phyloP scores from a whole-genome alignment of 768 basidiomycete genomes.

The Arthromyces matolae region DNA sequence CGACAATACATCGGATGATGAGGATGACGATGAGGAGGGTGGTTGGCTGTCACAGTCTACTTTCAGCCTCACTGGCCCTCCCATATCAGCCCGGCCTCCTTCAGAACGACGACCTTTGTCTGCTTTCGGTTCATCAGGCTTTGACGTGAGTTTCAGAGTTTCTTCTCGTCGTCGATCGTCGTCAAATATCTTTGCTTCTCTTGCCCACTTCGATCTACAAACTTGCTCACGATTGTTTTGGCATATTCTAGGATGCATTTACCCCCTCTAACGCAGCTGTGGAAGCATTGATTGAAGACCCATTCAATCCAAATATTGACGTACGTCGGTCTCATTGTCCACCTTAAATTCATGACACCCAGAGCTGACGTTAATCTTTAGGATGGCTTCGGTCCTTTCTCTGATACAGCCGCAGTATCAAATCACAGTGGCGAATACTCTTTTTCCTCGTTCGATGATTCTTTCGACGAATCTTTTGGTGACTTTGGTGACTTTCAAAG shows the following conservation, averaged over 20 bases:
- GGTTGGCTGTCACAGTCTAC: conserved; percentile 80
- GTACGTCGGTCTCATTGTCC: conserved; percentile 29
- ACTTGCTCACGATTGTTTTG: neutral
- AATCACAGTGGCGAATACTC: conserved; percentile 26
- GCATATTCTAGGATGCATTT: conserved; percentile 48
- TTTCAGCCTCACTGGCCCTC: conserved; percentile 54
- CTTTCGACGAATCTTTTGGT: conserved; percentile 69
- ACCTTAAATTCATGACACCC: neutral
- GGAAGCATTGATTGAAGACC: conserved; percentile 41
- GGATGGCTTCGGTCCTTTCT: conserved; percentile 80
- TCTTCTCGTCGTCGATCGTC: neutral
- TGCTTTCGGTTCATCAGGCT: conserved; percentile 35
- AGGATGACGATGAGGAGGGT: conserved; percentile 76
- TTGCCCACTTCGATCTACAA: conserved; percentile 1
- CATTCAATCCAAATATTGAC: conserved; percentile 52
- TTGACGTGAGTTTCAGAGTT: conserved; percentile 47
- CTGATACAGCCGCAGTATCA: conserved; percentile 48
- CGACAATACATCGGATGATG: conserved; percentile 50
- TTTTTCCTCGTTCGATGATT: conserved; percentile 63
- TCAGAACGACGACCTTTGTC: conserved; percentile 38
- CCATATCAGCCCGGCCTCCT: conserved; percentile 44
- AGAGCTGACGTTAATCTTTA: conserved; percentile 22
- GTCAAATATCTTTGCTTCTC: neutral
- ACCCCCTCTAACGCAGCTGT: conserved; percentile 31
- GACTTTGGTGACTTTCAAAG: conserved; percentile 81